Evolutionary conservation across 495 filamentous ascomycete species (phyloP), one percentile per base, ranked within the genome.

Genomic region (Parathielavia hyrcaniae): DNA sequence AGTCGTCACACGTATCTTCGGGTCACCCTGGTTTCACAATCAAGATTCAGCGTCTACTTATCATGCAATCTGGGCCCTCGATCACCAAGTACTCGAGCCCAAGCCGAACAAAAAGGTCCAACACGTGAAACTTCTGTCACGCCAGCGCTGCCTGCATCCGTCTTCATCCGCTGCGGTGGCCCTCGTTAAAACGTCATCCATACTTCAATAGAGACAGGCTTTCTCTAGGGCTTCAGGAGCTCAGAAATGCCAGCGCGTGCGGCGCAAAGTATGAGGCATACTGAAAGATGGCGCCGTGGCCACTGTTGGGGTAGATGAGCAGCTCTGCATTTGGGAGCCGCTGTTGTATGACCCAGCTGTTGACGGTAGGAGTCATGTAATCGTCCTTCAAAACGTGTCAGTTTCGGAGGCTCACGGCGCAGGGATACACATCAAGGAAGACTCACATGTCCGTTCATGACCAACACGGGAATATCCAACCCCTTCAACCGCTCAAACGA

Each of bases 1-100:
- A 69, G 55, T 70, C 68, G 43, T 70, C 68, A 64, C 66, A 70
- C 68, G n/a, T n/a, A n/a, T n/a, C n/a, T n/a, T n/a, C n/a, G n/a
- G n/a, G n/a, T n/a, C n/a, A n/a, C n/a, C n/a, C n/a, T n/a, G n/a
- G n/a, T n/a, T n/a, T n/a, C n/a, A n/a, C n/a, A n/a, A n/a, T n/a
- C n/a, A n/a, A n/a, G n/a, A n/a, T n/a, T n/a, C n/a, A n/a, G n/a
- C n/a, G n/a, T n/a, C n/a, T n/a, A n/a, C n/a, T n/a, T n/a, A n/a
- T n/a, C n/a, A n/a, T n/a, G n/a, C n/a, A n/a, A n/a, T n/a, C n/a
- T n/a, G n/a, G n/a, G n/a, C n/a, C n/a, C n/a, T n/a, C n/a, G n/a
- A n/a, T n/a, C n/a, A n/a, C n/a, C n/a, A n/a, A n/a, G n/a, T n/a
- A n/a, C n/a, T n/a, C n/a, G n/a, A n/a, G n/a, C n/a, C n/a, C n/a